Conservation (phyloP, 257 asterid species). For the Avicennia marina region DNA sequence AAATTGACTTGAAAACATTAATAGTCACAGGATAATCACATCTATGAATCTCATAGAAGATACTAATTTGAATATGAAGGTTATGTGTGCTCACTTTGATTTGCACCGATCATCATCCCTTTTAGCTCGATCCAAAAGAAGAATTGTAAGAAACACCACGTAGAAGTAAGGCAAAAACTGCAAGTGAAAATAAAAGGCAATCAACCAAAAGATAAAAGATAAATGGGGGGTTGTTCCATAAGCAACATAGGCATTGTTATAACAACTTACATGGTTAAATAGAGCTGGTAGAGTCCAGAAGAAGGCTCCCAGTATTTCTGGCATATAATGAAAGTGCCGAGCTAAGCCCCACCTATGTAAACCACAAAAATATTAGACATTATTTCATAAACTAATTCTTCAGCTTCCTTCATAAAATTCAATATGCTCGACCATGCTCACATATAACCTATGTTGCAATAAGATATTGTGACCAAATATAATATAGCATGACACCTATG, state of each 20-base stretch:
- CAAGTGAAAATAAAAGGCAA: conserved; percentile 19
- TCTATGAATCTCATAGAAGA: neutral
- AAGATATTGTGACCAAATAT: neutral
- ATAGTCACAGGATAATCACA: no score
- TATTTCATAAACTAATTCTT: neutral
- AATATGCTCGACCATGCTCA: neutral
- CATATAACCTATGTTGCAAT: neutral
- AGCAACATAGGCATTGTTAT: neutral
- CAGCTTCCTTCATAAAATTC: neutral
- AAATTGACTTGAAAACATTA: no score
- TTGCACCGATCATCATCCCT: conserved; percentile 93
- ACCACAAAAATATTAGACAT: conserved; percentile 10
- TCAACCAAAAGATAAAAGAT: neutral
- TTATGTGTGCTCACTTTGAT: conserved; percentile 63
- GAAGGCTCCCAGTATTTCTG: conserved; percentile 84
- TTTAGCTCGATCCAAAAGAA: conserved; percentile 86
- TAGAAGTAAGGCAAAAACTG: conserved; percentile 93
- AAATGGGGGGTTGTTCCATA: neutral
- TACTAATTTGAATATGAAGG: neutral
- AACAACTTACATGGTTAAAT: conserved; percentile 64
- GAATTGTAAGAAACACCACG: conserved; percentile 79
- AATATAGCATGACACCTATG: neutral
- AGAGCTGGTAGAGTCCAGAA: conserved; percentile 96
- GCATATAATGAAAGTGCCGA: conserved; percentile 96
- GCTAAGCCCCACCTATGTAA: conserved; percentile 90